Conservation (phyloP, 225 moss, liverwort and hornwort species). For the Polytrichum commune region DNA sequence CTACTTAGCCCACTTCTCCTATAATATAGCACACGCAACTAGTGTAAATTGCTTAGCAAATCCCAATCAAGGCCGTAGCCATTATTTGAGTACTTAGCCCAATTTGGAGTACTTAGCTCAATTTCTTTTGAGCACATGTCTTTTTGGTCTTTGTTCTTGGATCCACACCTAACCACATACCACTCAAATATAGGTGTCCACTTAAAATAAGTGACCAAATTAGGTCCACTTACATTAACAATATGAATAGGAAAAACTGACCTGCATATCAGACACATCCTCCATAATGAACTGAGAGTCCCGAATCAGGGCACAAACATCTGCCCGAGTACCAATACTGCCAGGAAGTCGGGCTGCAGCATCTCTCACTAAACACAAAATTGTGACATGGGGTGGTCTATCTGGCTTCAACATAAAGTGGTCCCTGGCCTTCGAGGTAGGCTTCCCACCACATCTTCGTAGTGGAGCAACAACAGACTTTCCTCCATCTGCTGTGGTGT, state of each 20-base stretch:
- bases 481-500: conserved; percentile 72
- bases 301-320: conserved; percentile 77
- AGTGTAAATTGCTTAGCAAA: no score
- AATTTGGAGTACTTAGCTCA: no score
- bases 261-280: conserved; percentile 78
- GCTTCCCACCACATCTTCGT: conserved; percentile 78
- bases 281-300: conserved; percentile 84
- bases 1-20: no score
- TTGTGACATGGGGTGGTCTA: conserved; percentile 79
- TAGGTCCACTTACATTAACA: no score
- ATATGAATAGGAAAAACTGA: conserved; percentile 13
- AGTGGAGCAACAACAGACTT: conserved; percentile 80
- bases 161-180: no score
- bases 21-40: no score
- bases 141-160: no score
- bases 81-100: no score
- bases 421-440: conserved; percentile 76
- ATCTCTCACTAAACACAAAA: conserved; percentile 81
- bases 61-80: no score
- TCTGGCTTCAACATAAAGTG: conserved; percentile 84
- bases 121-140: no score
- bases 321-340: conserved; percentile 83
- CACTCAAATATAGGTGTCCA: no score
- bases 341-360: conserved; percentile 83
- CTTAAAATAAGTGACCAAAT: no score